Evolutionary conservation across 139 green algal species (phyloP), one percentile per base, ranked within the genome.

Genomic region (Klebsormidium nitens): DNA sequence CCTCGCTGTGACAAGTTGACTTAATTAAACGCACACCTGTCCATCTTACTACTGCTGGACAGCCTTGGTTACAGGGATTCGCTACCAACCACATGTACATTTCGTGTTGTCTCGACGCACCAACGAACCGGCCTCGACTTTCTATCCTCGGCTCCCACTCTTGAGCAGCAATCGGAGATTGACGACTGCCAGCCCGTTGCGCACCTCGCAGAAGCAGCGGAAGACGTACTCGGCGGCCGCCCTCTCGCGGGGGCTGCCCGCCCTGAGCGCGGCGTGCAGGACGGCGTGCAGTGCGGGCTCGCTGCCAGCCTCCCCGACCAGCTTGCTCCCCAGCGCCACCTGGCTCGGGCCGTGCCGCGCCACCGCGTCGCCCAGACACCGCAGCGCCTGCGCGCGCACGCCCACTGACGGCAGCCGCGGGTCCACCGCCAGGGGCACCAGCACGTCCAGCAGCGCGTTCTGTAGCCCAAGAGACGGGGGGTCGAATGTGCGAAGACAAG

Each of bases 241-340:
- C 39, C 72, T 68, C 48, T 84, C 72, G 4, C 62, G 14, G n/a
- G 40, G 26, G 23, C 23, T 31, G 5, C 19, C 17, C 19, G 63
- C 64, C 2, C 56, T 23, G 29, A 82, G 56, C 46, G 78, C 72
- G 17, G 55, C 36, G 6, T 44, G 50, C n/a, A 81, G 63, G n/a
- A 67, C 58, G 2, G 64, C 55, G 23, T 82, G 58, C 42, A 88
- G 69, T 55, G 64, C 74, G 19, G 83, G 74, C 39, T 81, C 38
- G 0, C 23, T 46, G 67, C 72, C 34, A 0, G n/a, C 19, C 39
- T 75, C 2, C 3, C 69, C 35, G 31, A 77, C 47, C 6, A 56
- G 5, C 17, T 55, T 65, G n/a, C 60, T 64, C 4, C 72, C 75
- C 26, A 90, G 72, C 5, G 64, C 64, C 39, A 85, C 73, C 61